Evolutionary conservation across 768 basidiomycete species (phyloP), one percentile per base, ranked within the genome.

Genomic region (Glaciozyma antarctica): DNA sequence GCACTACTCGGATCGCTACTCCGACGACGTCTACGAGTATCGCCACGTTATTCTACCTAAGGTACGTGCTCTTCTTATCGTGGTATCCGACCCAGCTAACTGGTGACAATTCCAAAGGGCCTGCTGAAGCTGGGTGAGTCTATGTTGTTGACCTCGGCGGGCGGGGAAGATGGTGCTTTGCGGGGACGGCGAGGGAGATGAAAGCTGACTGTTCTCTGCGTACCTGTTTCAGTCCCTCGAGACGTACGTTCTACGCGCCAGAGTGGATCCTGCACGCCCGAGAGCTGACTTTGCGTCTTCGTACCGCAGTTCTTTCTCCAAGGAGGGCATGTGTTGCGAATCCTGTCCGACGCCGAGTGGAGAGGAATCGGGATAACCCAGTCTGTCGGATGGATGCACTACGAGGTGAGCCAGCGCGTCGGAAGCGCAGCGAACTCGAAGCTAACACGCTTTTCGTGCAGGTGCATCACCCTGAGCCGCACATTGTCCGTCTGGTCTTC

Each of bases 71-170:
- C n/a, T 10, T 13, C 5, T 15, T 10, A 13, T 16, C 0, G 1
- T 30, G 28, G 26, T 28, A n/a, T 26, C 26, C 6, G 3, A 19
- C 24, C 24, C 15, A 28, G 51, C 51, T 52, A n/a, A 52, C 24
- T 26, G 24, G 22, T 28, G 15, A 12, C 24, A 13, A 24, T 8
- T 26, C 24, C 51, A 52, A n/a, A n/a, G 51, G 51, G 51, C 51
- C 51, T 52, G 15, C 24, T 52, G 51, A 52, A 52, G 51, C 51
- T 52, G 6, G n/a, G 51, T 52, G 26, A 52, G 51, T n/a, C n/a
- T n/a, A n/a, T 52, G 5, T 32, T 52, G 26, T 52, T 16, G 12
- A 13, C 13, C n/a, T 13, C 10, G 30, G n/a, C 26, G 30, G 51
- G 26, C 15, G 26, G 26, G 26, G 51, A 22, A 28, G 51, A 28